Base-by-base conservation (phyloP, 2,329 filamentous ascomycete genomes). In the Trichoderma afroharzianum region DNA sequence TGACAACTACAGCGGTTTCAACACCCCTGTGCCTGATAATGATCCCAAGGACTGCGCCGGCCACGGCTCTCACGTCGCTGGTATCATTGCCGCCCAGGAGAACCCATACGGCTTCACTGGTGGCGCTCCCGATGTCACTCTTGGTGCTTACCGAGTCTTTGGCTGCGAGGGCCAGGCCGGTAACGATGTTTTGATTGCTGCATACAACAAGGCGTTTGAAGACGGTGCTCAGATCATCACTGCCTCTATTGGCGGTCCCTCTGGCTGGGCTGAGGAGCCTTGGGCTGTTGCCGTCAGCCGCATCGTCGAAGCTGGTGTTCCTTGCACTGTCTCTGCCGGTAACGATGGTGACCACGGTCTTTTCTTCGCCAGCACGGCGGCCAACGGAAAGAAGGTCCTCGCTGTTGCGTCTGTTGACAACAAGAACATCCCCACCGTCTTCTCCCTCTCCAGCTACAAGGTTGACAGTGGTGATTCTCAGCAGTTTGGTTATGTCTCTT, bases 51-150 rank as follows among this genome's bases (percentile, higher is more conserved):
- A 79, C 64, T 82, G 81, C 69, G 72, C 75, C 6, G 83, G 83
- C 5, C 83, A 85, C 73, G 84, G 84, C 1, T 84, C 84, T 0
- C 82, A 83, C 69, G 82, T 83, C 28, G 80, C 83, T 14, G 85
- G 85, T 55, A 84, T 84, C 58, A 80, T 86, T 57, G 83, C 81
- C 11, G 83, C 83, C 4, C 79, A 82, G 71, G 71, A 76, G 8
- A 80, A 82, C 59, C 74, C 73, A 0, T 78, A 80, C 32, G 78
- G 79, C 57, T 82, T 83, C 73, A 81, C 78, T 28, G 83, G 82
- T 39, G 82, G 80, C 28, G 80, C 81, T 6, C 82, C 81, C 4
- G 80, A 79, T 50, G 82, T 80, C 3, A 82, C 77, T 14, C 74
- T 85, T 1, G 81, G 80, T 24, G 78, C 79, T 26, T 84, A 84